A percentile compares a stretch with the other conserved stretches of the same genome.
phyloP scores from a whole-genome alignment of 1,284 basidiomycete genomes.

The Xanthoconium separans region DNA sequence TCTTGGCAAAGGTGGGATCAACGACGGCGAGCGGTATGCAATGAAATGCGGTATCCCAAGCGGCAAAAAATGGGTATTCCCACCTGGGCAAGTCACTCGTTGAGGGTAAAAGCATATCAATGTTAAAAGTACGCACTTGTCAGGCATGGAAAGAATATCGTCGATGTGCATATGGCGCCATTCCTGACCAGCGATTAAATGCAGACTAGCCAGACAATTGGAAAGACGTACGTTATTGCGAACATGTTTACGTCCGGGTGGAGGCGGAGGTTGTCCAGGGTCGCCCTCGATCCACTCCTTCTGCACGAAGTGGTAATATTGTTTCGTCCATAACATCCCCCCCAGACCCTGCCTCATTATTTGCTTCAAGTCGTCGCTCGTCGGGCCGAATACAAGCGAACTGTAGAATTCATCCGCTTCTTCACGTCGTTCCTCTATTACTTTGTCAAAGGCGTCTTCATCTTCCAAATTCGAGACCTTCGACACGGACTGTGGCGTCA shows the following conservation, averaged over 20 bases:
- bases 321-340: conserved; percentile 99
- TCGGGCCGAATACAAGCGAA: conserved; percentile 74
- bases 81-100: conserved; percentile 52
- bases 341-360: conserved; percentile 97
- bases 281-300: conserved; percentile 96
- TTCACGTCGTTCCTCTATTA: conserved; percentile 82
- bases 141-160: conserved; percentile 97
- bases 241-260: conserved; percentile 83
- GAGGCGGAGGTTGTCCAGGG: conserved; percentile 91
- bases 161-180: conserved; percentile 96
- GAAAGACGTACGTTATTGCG: conserved; percentile 67
- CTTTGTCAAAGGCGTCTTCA: conserved; percentile 87
- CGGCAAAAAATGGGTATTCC: conserved; percentile 97
- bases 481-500: conserved; percentile 76
- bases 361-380: conserved; percentile 91
- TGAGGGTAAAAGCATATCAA: not conserved
- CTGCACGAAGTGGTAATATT: conserved; percentile 95
- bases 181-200: conserved; percentile 48
- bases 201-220: not conserved
- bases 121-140: conserved; percentile 61
- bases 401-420: conserved; percentile 97
- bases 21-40: conserved; percentile 96
- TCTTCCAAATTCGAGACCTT: conserved; percentile 83
- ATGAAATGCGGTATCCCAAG: conserved; percentile 97
- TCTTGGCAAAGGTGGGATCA: conserved; percentile 95